Evolutionary conservation across 2,329 filamentous ascomycete genomes (phyloP), one percentile per base, ranked within the genome.

Genomic region (Colletotrichum scovillei): DNA sequence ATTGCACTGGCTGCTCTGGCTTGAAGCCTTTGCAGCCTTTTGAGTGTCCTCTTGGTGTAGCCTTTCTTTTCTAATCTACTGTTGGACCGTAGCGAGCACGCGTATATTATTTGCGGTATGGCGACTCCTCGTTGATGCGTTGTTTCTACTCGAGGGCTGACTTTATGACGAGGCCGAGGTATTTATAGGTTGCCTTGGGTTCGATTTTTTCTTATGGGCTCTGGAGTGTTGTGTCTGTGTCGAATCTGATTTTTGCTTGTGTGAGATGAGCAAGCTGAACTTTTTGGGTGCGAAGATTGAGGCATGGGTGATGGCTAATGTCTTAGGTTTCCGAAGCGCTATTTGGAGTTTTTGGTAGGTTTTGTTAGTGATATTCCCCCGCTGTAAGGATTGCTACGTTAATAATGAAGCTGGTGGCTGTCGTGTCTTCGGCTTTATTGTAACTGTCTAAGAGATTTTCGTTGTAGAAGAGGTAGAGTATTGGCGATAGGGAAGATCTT

Each of bases 391-490:
- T 75, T 9, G 75, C 66, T 24, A 69, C 24, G 35, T 73, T 46
- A 38, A 70, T 32, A 55, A 75, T 77, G 35, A 68, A 76, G 5
- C 70, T 64, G 3, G 70, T 67, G 22, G 69, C 73, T 57, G 62
- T 67, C 24, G 60, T 76, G 22, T 69, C 67, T 49, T 63, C 19
- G 6, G 52, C 56, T 59, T 65, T 14, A 9, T 74, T 76, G 38
- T 59, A 71, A 11, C 22, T 57, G 53, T 79, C 75, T 9, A 80
- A 67, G 0, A 80, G 72, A 55, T 79, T 75, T 30, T 75, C 74
- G 35, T 79, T 79, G 38, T 78, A 80, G 66, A 80, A 74, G 12
- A 79, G 74, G 64, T 76, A 80, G 30, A 79, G 76, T 28, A 80
- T 78, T 5, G 75, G 78, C 1, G 75, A 79, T 1, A 79, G 30